Evolutionary conservation across 2,329 filamentous ascomycete species (phyloP).

Genomic region (Colletotrichum higginsianum): DNA sequence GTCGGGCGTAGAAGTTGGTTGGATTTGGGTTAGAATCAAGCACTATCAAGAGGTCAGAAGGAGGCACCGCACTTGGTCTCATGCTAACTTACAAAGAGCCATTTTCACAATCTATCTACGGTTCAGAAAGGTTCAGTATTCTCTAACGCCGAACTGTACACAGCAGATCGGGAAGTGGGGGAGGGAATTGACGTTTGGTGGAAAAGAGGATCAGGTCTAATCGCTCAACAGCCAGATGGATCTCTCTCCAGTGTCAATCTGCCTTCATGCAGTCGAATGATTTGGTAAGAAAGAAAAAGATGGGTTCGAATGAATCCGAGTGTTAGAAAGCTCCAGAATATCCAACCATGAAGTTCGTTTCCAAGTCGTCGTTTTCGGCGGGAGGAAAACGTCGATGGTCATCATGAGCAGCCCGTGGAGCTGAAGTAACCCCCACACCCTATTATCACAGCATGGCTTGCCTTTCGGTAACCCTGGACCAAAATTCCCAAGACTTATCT

Average conservation of each 20-base stretch:
- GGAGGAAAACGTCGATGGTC: too few species aligned
- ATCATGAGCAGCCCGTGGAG: neutral
- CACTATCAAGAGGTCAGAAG: constrained; percentile 8
- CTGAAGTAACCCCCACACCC: neutral
- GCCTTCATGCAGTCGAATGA: too few species aligned
- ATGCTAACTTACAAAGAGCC: constrained; percentile 10
- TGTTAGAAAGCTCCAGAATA: neutral
- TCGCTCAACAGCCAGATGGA: neutral
- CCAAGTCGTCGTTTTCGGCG: too few species aligned
- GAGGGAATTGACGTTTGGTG: neutral
- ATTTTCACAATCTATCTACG: neutral
- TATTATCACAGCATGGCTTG: neutral
- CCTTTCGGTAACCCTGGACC: neutral
- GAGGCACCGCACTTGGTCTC: neutral
- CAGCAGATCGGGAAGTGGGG: neutral
- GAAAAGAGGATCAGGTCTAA: too few species aligned
- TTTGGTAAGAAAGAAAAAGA: neutral
- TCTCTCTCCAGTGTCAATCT: too few species aligned
- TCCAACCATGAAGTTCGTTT: too few species aligned
- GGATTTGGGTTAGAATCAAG: constrained; percentile 54
- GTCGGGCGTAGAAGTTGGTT: constrained; percentile 89
- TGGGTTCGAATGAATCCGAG: too few species aligned
- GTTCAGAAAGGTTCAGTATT: neutral
- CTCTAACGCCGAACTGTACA: neutral
- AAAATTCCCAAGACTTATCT: neutral